Base-by-base conservation (phyloP, 148 eudicot species). In the Fagopyrum esculentum region DNA sequence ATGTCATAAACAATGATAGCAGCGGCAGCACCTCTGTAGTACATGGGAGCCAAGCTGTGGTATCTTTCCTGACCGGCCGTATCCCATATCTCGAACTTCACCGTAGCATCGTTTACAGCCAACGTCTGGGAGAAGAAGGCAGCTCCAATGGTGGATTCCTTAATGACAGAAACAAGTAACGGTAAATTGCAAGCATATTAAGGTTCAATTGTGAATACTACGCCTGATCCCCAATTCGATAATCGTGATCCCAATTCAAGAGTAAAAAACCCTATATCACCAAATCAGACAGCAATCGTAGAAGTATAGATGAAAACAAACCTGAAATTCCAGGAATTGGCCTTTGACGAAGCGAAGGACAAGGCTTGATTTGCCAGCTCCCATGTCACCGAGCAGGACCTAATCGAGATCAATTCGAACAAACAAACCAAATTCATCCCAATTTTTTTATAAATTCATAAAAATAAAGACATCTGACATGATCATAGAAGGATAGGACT, bases 321-420 rank as follows among this genome's bases (percentile, higher is more conserved):
- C 98, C 87, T 91, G 98, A 45, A 95, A 95, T 81, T 92, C 98
- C 40, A 92, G 92, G 50, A 95, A 95, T 81, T 95, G 98, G 22
- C 97, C 98, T 80, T 95, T 95, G 72, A 95, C 97, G 75, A 95
- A 95, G 16, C 98, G 98, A 63, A 95, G 82, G 9, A 95, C 97
- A 19, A 95, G 89, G 81, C 98, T 95, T 2, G 97, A 95, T 85
- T 95, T 95, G 8, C 98, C 97, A 43, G 98, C 90, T 83, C 98
- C 98, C 98, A 95, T 92, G 49, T 95, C 98, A n/a, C 98, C 98
- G 5, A 95, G 86, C 81, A 95, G 85, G 22, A 95, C 98, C 98
- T 95, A 72, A 77, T 49, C 71, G 64, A 55, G 72, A 63, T 9
- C 45, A 49, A 75, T 75, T 60, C 15, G 22, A 57, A 55, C 54